Percentiles rank a stretch among this genome's conserved stretches.
phyloP scores from a whole-genome alignment of 148 eudicot genomes.

The Rhododendron henanense region DNA sequence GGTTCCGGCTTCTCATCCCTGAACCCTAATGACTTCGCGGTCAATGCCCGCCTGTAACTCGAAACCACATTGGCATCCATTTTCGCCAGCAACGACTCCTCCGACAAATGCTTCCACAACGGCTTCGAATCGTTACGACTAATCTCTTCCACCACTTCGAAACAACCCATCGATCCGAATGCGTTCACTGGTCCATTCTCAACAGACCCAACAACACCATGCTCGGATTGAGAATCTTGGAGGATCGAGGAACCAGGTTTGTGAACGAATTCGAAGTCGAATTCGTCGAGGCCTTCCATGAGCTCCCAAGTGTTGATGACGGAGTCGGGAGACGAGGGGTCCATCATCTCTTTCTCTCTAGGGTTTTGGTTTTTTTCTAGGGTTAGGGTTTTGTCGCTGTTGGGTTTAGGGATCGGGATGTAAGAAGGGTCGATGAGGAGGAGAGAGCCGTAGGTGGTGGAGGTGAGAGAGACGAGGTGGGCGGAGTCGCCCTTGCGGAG shows the following conservation, averaged over 20 bases:
- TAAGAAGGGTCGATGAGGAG: constrained; percentile 36
- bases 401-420: constrained; percentile 6
- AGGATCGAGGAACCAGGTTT: constrained; percentile 13
- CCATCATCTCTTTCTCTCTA: background rate
- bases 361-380: background rate
- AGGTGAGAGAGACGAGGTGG: constrained; percentile 87
- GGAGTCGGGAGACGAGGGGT: constrained; percentile 63
- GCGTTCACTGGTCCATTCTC: constrained; percentile 29
- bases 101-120: constrained; percentile 91
- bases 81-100: constrained; percentile 75
- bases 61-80: constrained; percentile 69
- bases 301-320: constrained; percentile 99
- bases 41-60: constrained; percentile 58
- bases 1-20: constrained; percentile 17
- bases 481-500: constrained; percentile 65
- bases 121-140: constrained; percentile 49
- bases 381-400: constrained; percentile 9
- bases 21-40: constrained; percentile 31
- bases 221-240: background rate
- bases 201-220: constrained; percentile 13
- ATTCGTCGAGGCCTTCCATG: constrained; percentile 94
- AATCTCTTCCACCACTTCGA: constrained; percentile 40
- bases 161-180: constrained; percentile 45
- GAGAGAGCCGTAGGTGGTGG: constrained; percentile 86
- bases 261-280: constrained; percentile 31